Conservation (phyloP, 495 filamentous ascomycete genomes). For the Mycothermus thermophilus region DNA sequence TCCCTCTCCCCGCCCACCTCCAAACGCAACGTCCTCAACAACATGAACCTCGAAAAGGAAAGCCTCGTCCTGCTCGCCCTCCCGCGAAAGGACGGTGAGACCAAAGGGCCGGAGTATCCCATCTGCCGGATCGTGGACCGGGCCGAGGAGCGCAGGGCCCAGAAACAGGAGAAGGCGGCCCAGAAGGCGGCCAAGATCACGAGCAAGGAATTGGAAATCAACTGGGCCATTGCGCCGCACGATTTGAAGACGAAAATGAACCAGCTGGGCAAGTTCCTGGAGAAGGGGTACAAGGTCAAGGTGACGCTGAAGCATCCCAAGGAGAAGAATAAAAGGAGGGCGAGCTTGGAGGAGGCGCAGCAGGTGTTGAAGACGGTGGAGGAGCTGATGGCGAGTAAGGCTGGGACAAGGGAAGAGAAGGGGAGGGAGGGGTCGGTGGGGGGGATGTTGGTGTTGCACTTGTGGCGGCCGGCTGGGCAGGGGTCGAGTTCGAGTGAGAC, state of each 20-base stretch:
- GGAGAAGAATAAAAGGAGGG: conserved; percentile 14
- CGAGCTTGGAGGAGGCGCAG: conserved; percentile 23
- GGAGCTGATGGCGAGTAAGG: conserved; percentile 15
- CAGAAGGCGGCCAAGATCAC: conserved; percentile 11
- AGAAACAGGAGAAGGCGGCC: conserved; percentile 15
- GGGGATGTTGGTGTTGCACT: conserved; percentile 17
- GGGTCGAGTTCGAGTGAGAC: too few relatives aligned
- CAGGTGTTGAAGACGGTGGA: conserved; percentile 19
- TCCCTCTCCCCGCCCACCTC: conserved; percentile 32
- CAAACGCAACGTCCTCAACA: conserved; percentile 30
- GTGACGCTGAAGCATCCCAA: conserved; percentile 39
- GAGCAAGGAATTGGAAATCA: conserved; percentile 58
- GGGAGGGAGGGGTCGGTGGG: conserved; percentile 25
- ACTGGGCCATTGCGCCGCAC: conserved; percentile 64
- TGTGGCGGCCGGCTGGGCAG: conserved; percentile 21
- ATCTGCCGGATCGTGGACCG: conserved; percentile 54
- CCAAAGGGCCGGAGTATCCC: conserved; percentile 20
- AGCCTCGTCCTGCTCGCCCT: conserved; percentile 46
- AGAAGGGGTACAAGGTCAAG: conserved; percentile 50
- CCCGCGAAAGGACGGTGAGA: conserved; percentile 1
- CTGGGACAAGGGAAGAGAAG: conserved; percentile 27
- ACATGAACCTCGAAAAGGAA: conserved; percentile 35
- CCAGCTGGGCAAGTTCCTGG: conserved; percentile 46
- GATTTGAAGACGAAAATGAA: conserved; percentile 50
- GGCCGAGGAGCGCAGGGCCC: conserved; percentile 8